Conservation (phyloP, 1,284 basidiomycete genomes). For the Melanopsichium pennsylvanicum region DNA sequence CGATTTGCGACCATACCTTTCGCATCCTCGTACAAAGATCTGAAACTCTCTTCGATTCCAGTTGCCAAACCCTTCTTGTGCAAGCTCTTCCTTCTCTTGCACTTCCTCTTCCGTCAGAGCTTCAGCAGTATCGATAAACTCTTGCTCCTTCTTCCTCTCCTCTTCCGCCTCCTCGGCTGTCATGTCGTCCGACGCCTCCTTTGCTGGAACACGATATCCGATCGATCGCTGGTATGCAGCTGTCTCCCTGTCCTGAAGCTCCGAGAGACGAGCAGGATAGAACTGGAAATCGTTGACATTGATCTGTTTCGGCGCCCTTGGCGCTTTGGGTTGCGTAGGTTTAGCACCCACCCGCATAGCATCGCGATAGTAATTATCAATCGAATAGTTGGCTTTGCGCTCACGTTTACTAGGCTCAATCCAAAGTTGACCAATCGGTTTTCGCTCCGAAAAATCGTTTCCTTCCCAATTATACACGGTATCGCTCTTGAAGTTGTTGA, state of each 20-base stretch:
- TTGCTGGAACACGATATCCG: slow-evolving; percentile 76
- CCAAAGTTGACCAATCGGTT: slow-evolving; percentile 72
- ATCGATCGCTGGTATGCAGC: slow-evolving; percentile 71
- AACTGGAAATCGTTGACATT: slow-evolving; percentile 96
- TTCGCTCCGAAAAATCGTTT: slow-evolving; percentile 79
- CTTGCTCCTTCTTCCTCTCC: slow-evolving; percentile 76
- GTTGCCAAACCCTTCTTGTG: slow-evolving; percentile 50
- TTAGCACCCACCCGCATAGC: slow-evolving; percentile 76
- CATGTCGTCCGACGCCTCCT: slow-evolving; percentile 72
- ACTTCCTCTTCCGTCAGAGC: slow-evolving; percentile 73
- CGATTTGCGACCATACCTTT: slow-evolving; percentile 83
- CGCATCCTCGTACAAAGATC: slow-evolving; percentile 83
- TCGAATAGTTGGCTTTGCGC: slow-evolving; percentile 90
- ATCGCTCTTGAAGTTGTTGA: slow-evolving; percentile 96
- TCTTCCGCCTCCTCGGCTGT: slow-evolving; percentile 49
- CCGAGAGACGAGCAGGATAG: slow-evolving; percentile 82
- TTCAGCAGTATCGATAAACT: slow-evolving; percentile 74
- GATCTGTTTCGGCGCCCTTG: slow-evolving; percentile 88
- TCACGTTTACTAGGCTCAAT: slow-evolving; percentile 94
- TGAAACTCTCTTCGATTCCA: slow-evolving; percentile 87
- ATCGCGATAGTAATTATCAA: slow-evolving; percentile 81
- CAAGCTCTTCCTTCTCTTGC: slow-evolving; percentile 75
- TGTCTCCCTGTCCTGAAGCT: slow-evolving; percentile 84
- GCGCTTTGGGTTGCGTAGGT: slow-evolving; percentile 81
- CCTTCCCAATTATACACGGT: slow-evolving; percentile 87